phyloP scores from a whole-genome alignment of 352 stramenopile species.

The Bremia lactucae region DNA sequence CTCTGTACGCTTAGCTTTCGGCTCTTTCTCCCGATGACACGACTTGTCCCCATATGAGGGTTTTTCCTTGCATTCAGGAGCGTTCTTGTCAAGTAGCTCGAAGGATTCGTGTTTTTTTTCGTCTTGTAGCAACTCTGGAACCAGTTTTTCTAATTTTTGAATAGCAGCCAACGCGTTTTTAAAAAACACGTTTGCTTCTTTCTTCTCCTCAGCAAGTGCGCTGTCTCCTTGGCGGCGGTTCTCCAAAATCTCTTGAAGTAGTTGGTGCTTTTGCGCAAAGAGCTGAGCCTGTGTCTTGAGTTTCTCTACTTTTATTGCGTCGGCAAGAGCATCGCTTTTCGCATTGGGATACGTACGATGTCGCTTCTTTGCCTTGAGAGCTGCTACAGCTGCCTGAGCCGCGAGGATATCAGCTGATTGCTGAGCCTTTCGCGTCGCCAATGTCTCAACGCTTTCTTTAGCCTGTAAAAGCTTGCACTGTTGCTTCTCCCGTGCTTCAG shows the following conservation, averaged over 20 bases:
- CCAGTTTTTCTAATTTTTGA: conserved; percentile 27
- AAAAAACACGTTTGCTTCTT: conserved; percentile 18
- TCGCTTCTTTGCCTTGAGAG: conserved; percentile 47
- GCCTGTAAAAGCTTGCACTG: conserved; percentile 24
- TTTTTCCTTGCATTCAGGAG: conserved; percentile 1
- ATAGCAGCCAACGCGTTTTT: conserved; percentile 23
- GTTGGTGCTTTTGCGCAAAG: conserved; percentile 36
- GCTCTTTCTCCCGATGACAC: conserved; percentile 9
- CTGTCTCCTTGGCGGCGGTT: conserved; percentile 28
- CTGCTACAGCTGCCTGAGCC: conserved; percentile 51
- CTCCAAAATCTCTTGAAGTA: conserved; percentile 39
- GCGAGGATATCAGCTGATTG: conserved; percentile 50
- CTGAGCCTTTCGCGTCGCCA: conserved; percentile 28
- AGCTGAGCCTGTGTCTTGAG: conserved; percentile 27
- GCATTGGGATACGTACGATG: background rate
- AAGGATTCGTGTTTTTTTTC: conserved; percentile 8
- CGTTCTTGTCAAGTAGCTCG: conserved; percentile 1
- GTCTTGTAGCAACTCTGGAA: conserved; percentile 27
- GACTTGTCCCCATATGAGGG: conserved; percentile 8
- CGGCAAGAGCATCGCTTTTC: background rate
- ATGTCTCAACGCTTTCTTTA: conserved; percentile 43
- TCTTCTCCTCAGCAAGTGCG: conserved; percentile 7
- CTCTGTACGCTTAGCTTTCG: conserved; percentile 1
- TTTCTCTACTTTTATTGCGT: conserved; percentile 1
- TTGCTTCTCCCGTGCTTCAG: conserved; percentile 22